These are phyloP conservation scores for Pleurotus giganteus DNA, from an alignment of 768 basidiomycete genomes.

Conservation along the genomic window DNA sequence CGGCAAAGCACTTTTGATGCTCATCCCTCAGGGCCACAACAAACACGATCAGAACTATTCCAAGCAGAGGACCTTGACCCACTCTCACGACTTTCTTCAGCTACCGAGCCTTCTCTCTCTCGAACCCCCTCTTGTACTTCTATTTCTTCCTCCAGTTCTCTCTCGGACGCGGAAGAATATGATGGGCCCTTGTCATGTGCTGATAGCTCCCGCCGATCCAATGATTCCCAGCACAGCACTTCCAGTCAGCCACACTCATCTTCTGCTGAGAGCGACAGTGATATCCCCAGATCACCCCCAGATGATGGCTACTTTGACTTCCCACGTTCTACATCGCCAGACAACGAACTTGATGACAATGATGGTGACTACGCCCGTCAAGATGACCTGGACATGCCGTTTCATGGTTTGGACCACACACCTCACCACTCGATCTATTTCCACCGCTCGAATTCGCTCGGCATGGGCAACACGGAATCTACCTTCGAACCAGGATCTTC, in stretches of 20 bases:
- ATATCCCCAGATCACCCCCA: conserved; percentile 23
- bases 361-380: conserved; percentile 16
- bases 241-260: conserved; percentile 15
- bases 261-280: conserved; percentile 24
- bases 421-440: conserved; percentile 8
- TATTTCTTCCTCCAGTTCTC: conserved; percentile 7
- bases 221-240: conserved; percentile 12
- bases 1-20: background rate
- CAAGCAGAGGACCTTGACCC: background rate
- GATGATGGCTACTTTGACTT: conserved; percentile 21
- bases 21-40: background rate
- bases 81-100: background rate
- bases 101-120: background rate
- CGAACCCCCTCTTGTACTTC: conserved; percentile 7
- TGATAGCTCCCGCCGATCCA: background rate
- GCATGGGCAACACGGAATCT: conserved; percentile 6
- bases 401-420: conserved; percentile 1
- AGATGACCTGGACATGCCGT: conserved; percentile 9
- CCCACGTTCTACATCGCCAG: conserved; percentile 17
- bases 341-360: conserved; percentile 19
- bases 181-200: background rate
- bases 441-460: conserved; percentile 3
- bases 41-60: background rate
- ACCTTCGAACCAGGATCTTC: conserved; percentile 44
- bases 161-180: background rate